phyloP scores from a whole-genome alignment of 2,329 filamentous ascomycete species.

The Alternaria sp. region DNA sequence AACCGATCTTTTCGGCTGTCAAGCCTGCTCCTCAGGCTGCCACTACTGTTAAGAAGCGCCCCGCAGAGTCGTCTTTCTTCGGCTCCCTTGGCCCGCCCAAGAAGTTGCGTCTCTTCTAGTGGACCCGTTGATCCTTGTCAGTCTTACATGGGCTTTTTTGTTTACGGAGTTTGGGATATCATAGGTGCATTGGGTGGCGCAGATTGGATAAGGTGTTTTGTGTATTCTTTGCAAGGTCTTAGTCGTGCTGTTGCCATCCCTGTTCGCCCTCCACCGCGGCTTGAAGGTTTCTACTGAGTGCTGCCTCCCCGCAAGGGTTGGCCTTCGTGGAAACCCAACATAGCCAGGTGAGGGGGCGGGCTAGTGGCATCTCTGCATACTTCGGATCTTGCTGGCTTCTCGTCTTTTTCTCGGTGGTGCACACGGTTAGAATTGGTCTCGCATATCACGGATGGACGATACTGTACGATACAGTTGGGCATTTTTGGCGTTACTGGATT shows the following conservation, averaged over 20 bases:
- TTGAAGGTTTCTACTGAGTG: slow-evolving; percentile 27
- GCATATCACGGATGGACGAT: slow-evolving; percentile 7
- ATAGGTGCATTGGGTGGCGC: slow-evolving; percentile 5
- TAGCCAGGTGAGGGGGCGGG: slow-evolving; percentile 22
- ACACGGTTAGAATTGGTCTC: background rate
- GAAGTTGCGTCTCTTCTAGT: slow-evolving; percentile 36
- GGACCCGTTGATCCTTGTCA: background rate
- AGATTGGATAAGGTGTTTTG: background rate
- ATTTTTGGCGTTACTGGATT: slow-evolving; percentile 7
- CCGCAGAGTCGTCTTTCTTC: slow-evolving; percentile 25
- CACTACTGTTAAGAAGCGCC: slow-evolving; percentile 34
- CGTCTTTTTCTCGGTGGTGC: background rate
- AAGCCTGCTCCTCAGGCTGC: slow-evolving; percentile 24
- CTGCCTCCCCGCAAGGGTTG: slow-evolving; percentile 26
- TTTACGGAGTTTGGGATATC: slow-evolving; percentile 9
- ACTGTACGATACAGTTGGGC: slow-evolving; percentile 15
- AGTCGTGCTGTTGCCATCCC: slow-evolving; percentile 1
- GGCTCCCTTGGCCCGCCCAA: slow-evolving; percentile 35
- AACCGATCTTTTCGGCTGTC: slow-evolving; percentile 24
- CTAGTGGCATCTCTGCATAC: slow-evolving; percentile 5
- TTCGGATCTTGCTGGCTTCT: background rate
- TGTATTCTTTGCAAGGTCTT: slow-evolving; percentile 3
- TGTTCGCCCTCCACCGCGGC: slow-evolving; percentile 18
- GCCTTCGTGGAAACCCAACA: slow-evolving; percentile 31
- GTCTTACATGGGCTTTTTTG: background rate